Conservation (phyloP, 2,329 filamentous ascomycete genomes). For the Cryphonectria parasitica region DNA sequence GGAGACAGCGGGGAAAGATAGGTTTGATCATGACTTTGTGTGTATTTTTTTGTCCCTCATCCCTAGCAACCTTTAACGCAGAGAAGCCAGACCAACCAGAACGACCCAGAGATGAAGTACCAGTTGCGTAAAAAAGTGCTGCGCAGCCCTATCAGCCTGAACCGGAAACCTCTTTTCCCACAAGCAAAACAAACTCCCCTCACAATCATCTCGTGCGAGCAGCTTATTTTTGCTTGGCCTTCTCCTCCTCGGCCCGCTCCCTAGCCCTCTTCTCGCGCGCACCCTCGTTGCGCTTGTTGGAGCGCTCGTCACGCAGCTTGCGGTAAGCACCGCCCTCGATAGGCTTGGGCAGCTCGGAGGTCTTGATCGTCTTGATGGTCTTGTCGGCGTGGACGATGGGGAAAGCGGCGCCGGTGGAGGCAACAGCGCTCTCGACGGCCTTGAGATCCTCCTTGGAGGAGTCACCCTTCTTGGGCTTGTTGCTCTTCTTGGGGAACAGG, state of each 20-base stretch:
- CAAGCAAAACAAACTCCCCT: conserved; percentile 18
- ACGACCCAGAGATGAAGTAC: conserved; percentile 31
- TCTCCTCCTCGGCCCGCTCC: conserved; percentile 83
- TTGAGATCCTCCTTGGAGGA: conserved; percentile 77
- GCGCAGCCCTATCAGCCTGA: conserved; percentile 17
- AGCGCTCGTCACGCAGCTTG: conserved; percentile 82
- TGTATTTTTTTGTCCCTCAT: conserved; percentile 22
- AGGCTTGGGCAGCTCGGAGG: conserved; percentile 76
- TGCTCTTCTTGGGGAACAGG: conserved; percentile 94
- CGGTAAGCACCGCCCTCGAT: conserved; percentile 84
- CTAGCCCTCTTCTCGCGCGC: conserved; percentile 90
- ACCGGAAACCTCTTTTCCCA: conserved; percentile 12
- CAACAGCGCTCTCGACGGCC: conserved; percentile 60
- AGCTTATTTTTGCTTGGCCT: conserved; percentile 78
- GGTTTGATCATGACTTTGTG: conserved; percentile 29
- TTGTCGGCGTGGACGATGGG: conserved; percentile 72
- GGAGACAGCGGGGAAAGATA: not conserved
- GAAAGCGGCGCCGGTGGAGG: conserved; percentile 62
- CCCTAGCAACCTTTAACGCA: conserved; percentile 31
- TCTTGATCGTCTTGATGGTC: conserved; percentile 75
- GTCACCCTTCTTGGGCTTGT: conserved; percentile 93
- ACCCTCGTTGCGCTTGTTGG: conserved; percentile 80
- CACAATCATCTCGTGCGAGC: not conserved
- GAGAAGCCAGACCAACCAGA: conserved; percentile 33
- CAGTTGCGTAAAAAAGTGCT: conserved; percentile 26